Evolutionary conservation across 768 basidiomycete genomes (phyloP).

Genomic region (Paxillus ammoniavirescens): DNA sequence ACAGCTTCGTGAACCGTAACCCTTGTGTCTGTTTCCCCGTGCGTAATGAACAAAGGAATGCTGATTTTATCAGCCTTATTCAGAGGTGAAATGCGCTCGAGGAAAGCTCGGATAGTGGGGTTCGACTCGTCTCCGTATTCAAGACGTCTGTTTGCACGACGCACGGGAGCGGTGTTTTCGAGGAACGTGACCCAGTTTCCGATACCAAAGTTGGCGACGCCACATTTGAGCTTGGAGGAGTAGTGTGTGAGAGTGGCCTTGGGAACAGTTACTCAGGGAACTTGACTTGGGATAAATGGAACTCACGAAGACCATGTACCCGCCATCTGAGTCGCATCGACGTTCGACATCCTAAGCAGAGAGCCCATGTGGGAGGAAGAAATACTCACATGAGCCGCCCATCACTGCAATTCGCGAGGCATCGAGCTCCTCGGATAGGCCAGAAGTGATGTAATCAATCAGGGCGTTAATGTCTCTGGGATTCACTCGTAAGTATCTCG

Average conservation of each 20-base stretch:
- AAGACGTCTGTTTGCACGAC: constrained; percentile 34
- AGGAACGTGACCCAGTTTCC: constrained; percentile 41
- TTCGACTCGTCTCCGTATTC: constrained; percentile 43
- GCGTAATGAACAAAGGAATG: constrained; percentile 39
- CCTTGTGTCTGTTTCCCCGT: constrained; percentile 41
- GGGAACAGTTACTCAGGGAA: neutral
- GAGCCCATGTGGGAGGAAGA: neutral
- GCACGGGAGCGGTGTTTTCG: constrained; percentile 38
- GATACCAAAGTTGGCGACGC: constrained; percentile 41
- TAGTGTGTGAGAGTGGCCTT: constrained; percentile 42
- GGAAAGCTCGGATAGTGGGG: constrained; percentile 35
- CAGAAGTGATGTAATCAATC: constrained; percentile 34
- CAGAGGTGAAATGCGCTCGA: constrained; percentile 39
- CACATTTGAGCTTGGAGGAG: constrained; percentile 39
- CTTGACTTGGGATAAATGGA: neutral
- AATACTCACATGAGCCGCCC: constrained; percentile 38
- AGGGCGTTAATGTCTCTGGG: constrained; percentile 38
- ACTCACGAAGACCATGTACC: constrained; percentile 41
- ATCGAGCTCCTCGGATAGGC: constrained; percentile 34
- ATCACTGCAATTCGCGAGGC: constrained; percentile 39
- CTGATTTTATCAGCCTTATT: constrained; percentile 36
- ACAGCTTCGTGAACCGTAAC: constrained; percentile 40
- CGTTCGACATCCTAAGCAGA: neutral
- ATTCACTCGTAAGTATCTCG: neutral
- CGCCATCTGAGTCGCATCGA: constrained; percentile 29